Percentiles rank a stretch among this genome's conserved stretches.
phyloP scores from a whole-genome alignment of 2,329 filamentous ascomycete species.

The Penicillium sp. region DNA sequence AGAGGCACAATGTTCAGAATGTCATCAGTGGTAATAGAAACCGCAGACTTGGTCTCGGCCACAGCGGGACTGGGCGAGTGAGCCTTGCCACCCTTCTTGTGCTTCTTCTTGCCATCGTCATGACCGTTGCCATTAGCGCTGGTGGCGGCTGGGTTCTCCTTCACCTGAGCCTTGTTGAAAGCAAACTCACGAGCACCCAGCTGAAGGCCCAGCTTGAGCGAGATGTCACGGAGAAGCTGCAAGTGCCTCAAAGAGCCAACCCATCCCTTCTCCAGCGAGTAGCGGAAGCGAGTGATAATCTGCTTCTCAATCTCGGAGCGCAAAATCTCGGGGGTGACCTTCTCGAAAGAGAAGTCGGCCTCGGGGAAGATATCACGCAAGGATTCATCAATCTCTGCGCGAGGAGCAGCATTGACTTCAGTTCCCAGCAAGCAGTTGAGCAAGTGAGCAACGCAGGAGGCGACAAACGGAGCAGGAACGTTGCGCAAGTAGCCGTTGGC shows the following conservation, averaged over 20 bases:
- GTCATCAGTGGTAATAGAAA: slow-evolving; percentile 76
- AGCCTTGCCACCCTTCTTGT: slow-evolving; percentile 51
- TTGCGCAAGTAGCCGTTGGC: slow-evolving; percentile 71
- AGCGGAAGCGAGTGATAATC: slow-evolving; percentile 68
- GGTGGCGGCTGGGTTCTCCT: slow-evolving; percentile 34
- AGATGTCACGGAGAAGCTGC: slow-evolving; percentile 83
- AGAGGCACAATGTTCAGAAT: slow-evolving; percentile 89
- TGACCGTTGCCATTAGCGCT: slow-evolving; percentile 33
- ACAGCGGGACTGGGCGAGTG: slow-evolving; percentile 42
- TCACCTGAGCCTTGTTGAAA: slow-evolving; percentile 51
- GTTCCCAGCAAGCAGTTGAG: slow-evolving; percentile 87
- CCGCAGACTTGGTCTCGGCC: slow-evolving; percentile 43
- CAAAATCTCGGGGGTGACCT: slow-evolving; percentile 67
- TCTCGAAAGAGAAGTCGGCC: slow-evolving; percentile 73
- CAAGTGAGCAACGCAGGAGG: slow-evolving; percentile 74
- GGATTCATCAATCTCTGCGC: slow-evolving; percentile 67
- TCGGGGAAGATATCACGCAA: slow-evolving; percentile 73
- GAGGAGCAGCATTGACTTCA: slow-evolving; percentile 68
- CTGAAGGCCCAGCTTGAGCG: slow-evolving; percentile 84
- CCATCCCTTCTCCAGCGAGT: slow-evolving; percentile 64
- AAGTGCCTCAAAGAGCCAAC: slow-evolving; percentile 61
- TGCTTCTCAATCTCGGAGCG: slow-evolving; percentile 65
- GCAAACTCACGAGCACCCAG: slow-evolving; percentile 70
- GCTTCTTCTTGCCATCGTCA: slow-evolving; percentile 51
- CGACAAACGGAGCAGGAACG: slow-evolving; percentile 71